These are phyloP conservation scores for Chlorella variabilis DNA, from an alignment of 163 green algal genomes.

Conservation along the genomic window DNA sequence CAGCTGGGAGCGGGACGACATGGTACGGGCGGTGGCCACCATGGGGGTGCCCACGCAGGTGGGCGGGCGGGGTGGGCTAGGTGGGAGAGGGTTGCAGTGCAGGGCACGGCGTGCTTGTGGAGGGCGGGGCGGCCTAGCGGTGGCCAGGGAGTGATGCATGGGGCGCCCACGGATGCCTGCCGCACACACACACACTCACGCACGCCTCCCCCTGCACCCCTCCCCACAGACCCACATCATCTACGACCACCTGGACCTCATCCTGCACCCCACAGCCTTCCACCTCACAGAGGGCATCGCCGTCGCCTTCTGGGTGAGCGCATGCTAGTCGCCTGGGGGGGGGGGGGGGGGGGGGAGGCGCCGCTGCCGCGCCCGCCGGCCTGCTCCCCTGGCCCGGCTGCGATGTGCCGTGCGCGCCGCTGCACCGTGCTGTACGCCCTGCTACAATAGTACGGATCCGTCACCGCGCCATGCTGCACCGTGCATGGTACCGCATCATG, in stretches of 20 bases:
- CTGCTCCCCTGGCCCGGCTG: too few relatives aligned
- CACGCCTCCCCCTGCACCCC: too few relatives aligned
- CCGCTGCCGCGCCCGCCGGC: too few relatives aligned
- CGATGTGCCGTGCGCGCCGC: too few relatives aligned
- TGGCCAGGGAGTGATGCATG: too few relatives aligned
- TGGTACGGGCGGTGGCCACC: slow-evolving; percentile 55
- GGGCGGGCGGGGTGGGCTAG: background rate
- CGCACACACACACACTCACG: too few relatives aligned
- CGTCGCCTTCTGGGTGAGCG: slow-evolving; percentile 53
- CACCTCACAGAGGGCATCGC: slow-evolving; percentile 60
- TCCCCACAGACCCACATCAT: slow-evolving; percentile 35
- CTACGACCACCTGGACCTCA: slow-evolving; percentile 64
- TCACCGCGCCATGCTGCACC: background rate
- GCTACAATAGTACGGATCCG: background rate
- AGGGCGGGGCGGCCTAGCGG: too few relatives aligned
- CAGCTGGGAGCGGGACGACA: slow-evolving; percentile 54
- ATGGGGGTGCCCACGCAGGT: slow-evolving; percentile 51
- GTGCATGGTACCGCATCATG: background rate
- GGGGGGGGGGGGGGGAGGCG: background rate
- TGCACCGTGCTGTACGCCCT: too few relatives aligned
- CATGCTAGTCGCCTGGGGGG: too few relatives aligned
- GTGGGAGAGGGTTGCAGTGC: too few relatives aligned
- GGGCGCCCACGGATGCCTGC: too few relatives aligned
- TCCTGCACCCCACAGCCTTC: slow-evolving; percentile 61
- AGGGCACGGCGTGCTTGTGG: too few relatives aligned